Evolutionary conservation across 1,139 yeast genomes (phyloP), one percentile per base, ranked within the genome.

Genomic region (Diutina rugosa): DNA sequence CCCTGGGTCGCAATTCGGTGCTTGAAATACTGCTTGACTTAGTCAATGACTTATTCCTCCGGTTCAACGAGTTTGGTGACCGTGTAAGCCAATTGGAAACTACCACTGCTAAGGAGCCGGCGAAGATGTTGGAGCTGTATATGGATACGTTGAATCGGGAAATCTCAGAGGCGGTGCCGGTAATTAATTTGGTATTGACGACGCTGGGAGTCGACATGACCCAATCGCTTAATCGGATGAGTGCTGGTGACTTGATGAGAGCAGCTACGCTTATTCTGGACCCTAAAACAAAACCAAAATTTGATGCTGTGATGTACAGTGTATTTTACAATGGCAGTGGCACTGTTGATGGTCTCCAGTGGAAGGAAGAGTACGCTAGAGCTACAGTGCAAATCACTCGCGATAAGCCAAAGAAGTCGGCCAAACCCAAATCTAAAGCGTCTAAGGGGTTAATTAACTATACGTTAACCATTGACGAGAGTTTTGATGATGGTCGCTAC

Each of bases 331-430:
- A 84, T 58, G n/a, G 52, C 53, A 51, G 52, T 54, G 18, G n/a
- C 21, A 30, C 30, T 30, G 44, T 18, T 6, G 26, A 49, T 38
- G 47, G 54, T 9, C 78, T 86, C 1, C 76, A 81, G 2, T 87
- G 95, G 95, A 85, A 85, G 62, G 95, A 87, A 63, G 85, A 84
- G 58, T 82, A 72, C 68, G 85, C 90, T 7, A 73, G 83, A 57
- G 79, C 86, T 51, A 4, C 67, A 69, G 57, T 58, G 59, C 8
- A 44, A 38, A n/a, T 41, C 57, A 14, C 79, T 81, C 0, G 67
- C 70, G 41, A 35, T 35, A 12, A 12, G 14, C 12, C 6, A 7
- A 35, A 35, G 41, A 35, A 35, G 14, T 10, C 14, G 9, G 65
- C 85, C 8, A 35, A 8, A 12, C 5, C n/a, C 14, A 35, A 35